Conservation (phyloP, 2,329 filamentous ascomycete species). For the Colletotrichum plurivorum region DNA sequence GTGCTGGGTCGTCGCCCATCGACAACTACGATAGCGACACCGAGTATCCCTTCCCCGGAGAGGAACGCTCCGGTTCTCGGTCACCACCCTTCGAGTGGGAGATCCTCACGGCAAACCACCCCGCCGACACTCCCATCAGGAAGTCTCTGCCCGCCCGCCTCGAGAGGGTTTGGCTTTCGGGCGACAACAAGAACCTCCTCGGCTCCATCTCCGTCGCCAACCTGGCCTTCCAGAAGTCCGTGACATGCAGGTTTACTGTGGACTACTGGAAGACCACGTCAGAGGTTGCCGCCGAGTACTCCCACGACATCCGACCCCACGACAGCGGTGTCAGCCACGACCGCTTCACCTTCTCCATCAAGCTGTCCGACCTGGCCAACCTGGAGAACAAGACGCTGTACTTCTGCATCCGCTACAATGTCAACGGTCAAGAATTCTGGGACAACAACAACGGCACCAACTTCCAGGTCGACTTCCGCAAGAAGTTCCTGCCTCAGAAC, state of each 20-base stretch:
- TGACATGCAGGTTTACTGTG: constrained; percentile 94
- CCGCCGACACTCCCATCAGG: constrained; percentile 72
- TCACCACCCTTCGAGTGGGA: constrained; percentile 84
- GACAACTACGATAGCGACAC: constrained; percentile 88
- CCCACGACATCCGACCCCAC: constrained; percentile 67
- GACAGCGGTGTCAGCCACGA: constrained; percentile 75
- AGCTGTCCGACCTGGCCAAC: constrained; percentile 90
- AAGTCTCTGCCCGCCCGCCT: constrained; percentile 79
- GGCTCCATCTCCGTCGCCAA: constrained; percentile 90
- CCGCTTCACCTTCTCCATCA: constrained; percentile 94
- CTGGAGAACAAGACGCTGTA: constrained; percentile 93
- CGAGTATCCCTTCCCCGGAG: constrained; percentile 86
- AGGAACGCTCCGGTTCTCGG: constrained; percentile 58
- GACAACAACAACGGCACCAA: constrained; percentile 92
- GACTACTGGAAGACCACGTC: constrained; percentile 99
- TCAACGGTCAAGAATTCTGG: constrained; percentile 90
- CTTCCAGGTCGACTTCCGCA: constrained; percentile 94
- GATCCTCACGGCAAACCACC: constrained; percentile 80
- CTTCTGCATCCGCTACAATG: constrained; percentile 90
- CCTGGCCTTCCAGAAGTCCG: constrained; percentile 87
- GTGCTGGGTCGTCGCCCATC: constrained; percentile 91
- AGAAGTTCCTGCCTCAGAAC: constrained; percentile 77
- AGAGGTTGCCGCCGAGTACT: constrained; percentile 90
- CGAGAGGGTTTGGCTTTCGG: constrained; percentile 88
- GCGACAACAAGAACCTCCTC: constrained; percentile 87